Percentiles rank a stretch among this genome's conserved stretches.
These are phyloP conservation scores for Prunus mongolica DNA, from an alignment of 306 rosid genomes.

Conservation along the genomic window DNA sequence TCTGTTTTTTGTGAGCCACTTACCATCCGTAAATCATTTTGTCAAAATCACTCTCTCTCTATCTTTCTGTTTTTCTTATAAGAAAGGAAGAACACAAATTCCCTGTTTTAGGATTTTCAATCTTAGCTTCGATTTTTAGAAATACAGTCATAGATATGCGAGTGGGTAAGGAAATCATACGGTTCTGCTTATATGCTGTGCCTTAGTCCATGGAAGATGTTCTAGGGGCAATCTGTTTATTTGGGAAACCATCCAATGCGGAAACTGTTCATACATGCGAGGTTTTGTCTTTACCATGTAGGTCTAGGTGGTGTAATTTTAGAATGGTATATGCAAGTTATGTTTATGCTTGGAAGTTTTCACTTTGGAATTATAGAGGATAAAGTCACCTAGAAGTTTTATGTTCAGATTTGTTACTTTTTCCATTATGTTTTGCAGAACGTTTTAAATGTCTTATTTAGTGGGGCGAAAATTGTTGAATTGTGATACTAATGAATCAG, in stretches of 20 bases:
- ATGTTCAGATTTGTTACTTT: background rate
- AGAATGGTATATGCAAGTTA: background rate
- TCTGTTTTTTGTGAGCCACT: background rate
- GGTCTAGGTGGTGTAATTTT: background rate
- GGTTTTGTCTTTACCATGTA: background rate
- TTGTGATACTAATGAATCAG: background rate
- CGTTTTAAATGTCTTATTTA: background rate
- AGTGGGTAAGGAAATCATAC: background rate
- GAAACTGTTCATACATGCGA: background rate
- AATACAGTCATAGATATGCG: background rate
- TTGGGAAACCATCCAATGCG: background rate
- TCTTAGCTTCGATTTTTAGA: background rate
- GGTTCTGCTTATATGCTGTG: background rate
- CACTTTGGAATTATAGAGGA: background rate
- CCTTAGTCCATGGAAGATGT: background rate
- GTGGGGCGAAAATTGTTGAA: background rate
- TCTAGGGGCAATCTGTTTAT: background rate
- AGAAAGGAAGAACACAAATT: background rate
- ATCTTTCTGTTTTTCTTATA: background rate
- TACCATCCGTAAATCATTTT: background rate
- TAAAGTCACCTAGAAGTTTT: background rate
- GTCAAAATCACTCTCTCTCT: background rate
- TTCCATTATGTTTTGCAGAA: background rate
- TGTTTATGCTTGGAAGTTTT: background rate
- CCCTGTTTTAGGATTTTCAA: background rate